These are phyloP conservation scores for Solanum pinnatisectum DNA, from an alignment of 257 asterid genomes.

Conservation along the genomic window DNA sequence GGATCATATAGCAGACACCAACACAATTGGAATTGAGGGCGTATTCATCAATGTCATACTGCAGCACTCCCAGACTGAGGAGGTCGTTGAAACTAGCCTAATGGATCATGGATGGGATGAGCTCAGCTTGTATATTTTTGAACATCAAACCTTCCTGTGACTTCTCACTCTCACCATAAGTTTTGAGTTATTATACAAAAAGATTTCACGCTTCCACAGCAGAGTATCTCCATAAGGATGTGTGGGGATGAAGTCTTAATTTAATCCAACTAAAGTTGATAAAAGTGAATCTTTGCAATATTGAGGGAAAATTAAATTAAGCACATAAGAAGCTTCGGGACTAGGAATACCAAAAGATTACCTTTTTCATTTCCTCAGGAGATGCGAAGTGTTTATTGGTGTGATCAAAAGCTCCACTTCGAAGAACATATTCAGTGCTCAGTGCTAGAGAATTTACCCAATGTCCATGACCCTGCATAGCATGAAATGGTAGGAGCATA, in stretches of 20 bases:
- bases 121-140: not conserved
- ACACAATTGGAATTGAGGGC: not conserved
- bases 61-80: not conserved
- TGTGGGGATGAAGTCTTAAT: not conserved
- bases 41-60: not conserved
- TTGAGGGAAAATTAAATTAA: not conserved
- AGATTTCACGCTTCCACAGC: not conserved
- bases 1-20: not conserved
- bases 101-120: not conserved
- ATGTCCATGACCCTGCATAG: constrained; percentile 86
- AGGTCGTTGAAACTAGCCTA: not conserved
- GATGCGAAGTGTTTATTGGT: constrained; percentile 55
- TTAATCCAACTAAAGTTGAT: not conserved
- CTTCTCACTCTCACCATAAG: not conserved
- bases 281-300: not conserved
- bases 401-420: constrained; percentile 95
- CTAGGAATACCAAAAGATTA: constrained; percentile 14
- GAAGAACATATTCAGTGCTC: constrained; percentile 91
- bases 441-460: constrained; percentile 96
- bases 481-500: not conserved
- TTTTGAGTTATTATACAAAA: not conserved
- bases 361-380: constrained; percentile 90
- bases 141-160: not conserved
- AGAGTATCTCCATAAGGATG: not conserved
- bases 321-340: not conserved